Evolutionary conservation across 306 rosid genomes (phyloP).

Genomic region (Pterocarpus macrocarpus): DNA sequence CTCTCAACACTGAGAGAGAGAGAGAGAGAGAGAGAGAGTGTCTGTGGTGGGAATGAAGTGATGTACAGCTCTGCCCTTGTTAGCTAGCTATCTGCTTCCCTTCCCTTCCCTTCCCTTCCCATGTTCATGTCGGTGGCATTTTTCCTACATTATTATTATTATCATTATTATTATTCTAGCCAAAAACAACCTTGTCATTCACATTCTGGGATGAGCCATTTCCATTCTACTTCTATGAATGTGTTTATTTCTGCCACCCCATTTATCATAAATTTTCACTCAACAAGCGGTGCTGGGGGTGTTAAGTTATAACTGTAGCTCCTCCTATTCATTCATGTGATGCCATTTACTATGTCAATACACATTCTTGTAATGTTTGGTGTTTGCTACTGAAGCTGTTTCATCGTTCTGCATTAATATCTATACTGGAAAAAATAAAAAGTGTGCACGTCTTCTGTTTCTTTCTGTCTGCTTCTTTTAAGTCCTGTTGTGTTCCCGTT

Average conservation of each 20-base stretch:
- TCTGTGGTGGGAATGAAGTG: neutral
- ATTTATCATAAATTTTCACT: too few species aligned
- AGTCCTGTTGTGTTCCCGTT: neutral
- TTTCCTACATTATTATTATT: neutral
- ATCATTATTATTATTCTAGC: neutral
- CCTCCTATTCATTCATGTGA: too few species aligned
- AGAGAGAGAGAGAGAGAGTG: neutral
- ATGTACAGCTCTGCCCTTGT: neutral
- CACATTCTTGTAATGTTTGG: too few species aligned
- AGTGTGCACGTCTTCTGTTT: neutral
- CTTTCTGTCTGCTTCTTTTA: neutral
- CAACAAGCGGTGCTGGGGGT: neutral
- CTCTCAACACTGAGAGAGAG: neutral
- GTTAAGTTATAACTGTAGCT: neutral
- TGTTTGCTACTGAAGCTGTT: neutral
- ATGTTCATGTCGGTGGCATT: neutral
- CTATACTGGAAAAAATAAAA: neutral
- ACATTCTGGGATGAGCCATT: neutral
- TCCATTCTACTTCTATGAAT: neutral
- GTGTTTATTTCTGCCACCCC: neutral
- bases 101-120: neutral
- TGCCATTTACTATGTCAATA: too few species aligned
- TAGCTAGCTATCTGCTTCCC: neutral
- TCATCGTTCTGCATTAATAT: conserved; percentile 28
- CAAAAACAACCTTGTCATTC: neutral